Conservation (phyloP, 345 rosid species). For the Iberis pinnata region DNA sequence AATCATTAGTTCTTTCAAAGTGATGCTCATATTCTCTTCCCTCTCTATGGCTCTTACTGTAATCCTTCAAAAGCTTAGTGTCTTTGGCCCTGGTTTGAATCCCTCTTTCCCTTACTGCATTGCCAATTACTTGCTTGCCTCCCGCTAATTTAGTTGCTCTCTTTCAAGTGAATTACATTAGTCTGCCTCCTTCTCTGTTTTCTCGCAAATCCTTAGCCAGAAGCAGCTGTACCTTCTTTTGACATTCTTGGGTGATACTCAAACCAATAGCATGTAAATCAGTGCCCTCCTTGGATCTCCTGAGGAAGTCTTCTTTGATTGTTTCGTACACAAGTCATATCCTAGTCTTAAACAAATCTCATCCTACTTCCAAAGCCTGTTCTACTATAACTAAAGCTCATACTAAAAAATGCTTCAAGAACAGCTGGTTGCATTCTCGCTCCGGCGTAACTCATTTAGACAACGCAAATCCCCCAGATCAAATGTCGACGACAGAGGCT, state of each 20-base stretch:
- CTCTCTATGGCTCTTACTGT: constrained; percentile 29
- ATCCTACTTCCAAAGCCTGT: constrained; percentile 11
- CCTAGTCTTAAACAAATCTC: not conserved
- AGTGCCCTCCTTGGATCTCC: constrained; percentile 3
- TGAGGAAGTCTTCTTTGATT: not conserved
- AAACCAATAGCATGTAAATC: constrained; percentile 24
- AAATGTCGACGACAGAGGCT: constrained; percentile 74
- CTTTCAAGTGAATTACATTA: constrained; percentile 23
- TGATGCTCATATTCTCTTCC: not conserved
- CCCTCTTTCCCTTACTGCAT: constrained; percentile 85
- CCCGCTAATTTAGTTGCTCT: constrained; percentile 39
- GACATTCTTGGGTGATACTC: constrained; percentile 12
- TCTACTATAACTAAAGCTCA: not conserved
- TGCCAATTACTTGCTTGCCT: constrained; percentile 60
- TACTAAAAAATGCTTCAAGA: constrained; percentile 45
- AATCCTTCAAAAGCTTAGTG: too few relatives aligned
- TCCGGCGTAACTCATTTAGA: constrained; percentile 54
- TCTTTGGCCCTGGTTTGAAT: constrained; percentile 88
- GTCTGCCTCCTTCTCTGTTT: constrained; percentile 14
- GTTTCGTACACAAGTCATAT: constrained; percentile 2
- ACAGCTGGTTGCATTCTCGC: constrained; percentile 33
- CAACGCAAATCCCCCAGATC: constrained; percentile 47
- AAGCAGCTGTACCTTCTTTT: too few relatives aligned
- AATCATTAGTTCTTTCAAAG: not conserved
- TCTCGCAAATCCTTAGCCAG: too few relatives aligned